These are phyloP conservation scores for Spencermartinsiella europaea DNA, from an alignment of 805 yeast species.

Conservation along the genomic window DNA sequence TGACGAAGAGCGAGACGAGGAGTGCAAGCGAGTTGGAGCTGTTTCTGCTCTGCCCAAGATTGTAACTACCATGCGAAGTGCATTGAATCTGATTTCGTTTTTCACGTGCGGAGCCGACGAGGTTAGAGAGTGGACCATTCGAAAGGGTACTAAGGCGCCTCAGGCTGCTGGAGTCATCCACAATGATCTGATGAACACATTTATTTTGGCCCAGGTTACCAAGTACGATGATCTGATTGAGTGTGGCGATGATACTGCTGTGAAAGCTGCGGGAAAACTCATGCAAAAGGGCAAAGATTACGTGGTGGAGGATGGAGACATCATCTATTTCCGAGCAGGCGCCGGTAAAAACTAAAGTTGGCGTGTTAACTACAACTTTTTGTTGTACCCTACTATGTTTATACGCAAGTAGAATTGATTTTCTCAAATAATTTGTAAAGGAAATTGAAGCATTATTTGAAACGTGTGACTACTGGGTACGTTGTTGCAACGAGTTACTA, in stretches of 20 bases:
- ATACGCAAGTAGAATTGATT: too few species aligned
- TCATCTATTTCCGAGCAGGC: conserved; percentile 86
- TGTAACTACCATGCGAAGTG: conserved; percentile 79
- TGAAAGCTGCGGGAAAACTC: conserved; percentile 85
- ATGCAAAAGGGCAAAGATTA: conserved; percentile 91
- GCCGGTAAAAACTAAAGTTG: conserved; percentile 66
- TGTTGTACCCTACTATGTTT: too few species aligned
- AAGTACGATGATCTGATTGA: conserved; percentile 77
- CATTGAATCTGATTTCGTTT: conserved; percentile 82
- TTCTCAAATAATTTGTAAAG: too few species aligned
- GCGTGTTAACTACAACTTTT: not conserved
- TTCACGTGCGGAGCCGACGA: conserved; percentile 96
- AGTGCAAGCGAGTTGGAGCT: conserved; percentile 69
- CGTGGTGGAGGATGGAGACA: conserved; percentile 91
- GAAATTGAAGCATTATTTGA: too few species aligned
- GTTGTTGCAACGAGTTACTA: too few species aligned
- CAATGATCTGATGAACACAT: conserved; percentile 90
- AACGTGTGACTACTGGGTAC: too few species aligned
- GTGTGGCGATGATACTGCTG: conserved; percentile 70
- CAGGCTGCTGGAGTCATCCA: conserved; percentile 98
- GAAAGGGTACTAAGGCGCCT: conserved; percentile 92
- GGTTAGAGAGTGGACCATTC: conserved; percentile 97
- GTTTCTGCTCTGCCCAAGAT: conserved; percentile 81
- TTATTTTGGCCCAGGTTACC: conserved; percentile 89
- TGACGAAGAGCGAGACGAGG: conserved; percentile 74